Base-by-base conservation (phyloP, 2,329 filamentous ascomycete species). In the Fusarium pseudocircinatum region DNA sequence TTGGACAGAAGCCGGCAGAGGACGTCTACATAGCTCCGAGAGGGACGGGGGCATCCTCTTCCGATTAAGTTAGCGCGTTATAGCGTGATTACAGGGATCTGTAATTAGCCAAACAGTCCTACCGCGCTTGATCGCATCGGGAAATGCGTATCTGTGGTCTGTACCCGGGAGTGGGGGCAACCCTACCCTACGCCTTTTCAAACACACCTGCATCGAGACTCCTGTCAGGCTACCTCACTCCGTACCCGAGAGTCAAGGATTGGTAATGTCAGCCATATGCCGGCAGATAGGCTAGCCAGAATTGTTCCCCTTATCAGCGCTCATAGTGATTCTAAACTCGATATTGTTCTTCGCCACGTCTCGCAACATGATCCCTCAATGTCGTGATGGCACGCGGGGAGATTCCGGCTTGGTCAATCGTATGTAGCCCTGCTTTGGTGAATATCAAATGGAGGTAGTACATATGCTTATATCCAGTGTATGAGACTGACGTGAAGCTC, bases 391-490 rank as follows among this genome's bases (percentile, higher is more conserved):
- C 30, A 50, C 3, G 16, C 30, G n/a, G 47, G 8, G 12, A 15
- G 8, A 34, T 34, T 34, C 47, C 30, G 30, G 2, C 2, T 0
- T 20, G n/a, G 47, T 50, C 15, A 6, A 11, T 0, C 0, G 4
- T 0, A 50, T 24, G 47, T 50, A 50, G 9, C 47, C 5, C 12
- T 34, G 47, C 16, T 24, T 50, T 34, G 7, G 12, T 24, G 6
- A 34, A 50, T 50, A 24, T 24, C 2, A 1, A 15, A 12, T 10
- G 2, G 6, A 6, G 47, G 16, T 6, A 20, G 6, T 20, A 20
- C 16, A 34, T 8, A 24, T 50, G 47, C n/a, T 6, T 34, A 6
- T 50, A 50, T 10, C n/a, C 6, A 20, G 12, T 11, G 3, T 24
- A 20, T 24, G n/a, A 20, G 12, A 15, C 16, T 34, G 30, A 20